A percentile compares a stretch with the other conserved stretches of the same genome.
Conservation (phyloP, 1,284 basidiomycete genomes). For the Ganoderma sinense region DNA sequence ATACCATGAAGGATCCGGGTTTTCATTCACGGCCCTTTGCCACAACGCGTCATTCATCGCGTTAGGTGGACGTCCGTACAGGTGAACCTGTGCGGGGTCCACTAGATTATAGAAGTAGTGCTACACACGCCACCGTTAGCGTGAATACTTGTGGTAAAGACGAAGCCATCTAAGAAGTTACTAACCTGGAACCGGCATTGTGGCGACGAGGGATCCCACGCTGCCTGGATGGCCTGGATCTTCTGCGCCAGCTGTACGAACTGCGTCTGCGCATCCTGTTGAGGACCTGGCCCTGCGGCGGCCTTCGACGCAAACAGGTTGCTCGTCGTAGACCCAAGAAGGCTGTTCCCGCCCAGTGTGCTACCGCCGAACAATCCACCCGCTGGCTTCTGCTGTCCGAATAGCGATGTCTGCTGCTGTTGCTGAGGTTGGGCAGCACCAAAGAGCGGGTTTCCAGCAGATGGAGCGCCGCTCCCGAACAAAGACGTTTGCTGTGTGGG, state of each 20-base stretch:
- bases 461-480: conserved; percentile 14
- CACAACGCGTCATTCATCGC: conserved; percentile 80
- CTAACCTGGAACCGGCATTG: conserved; percentile 85
- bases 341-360: conserved; percentile 30
- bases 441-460: conserved; percentile 23
- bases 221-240: conserved; percentile 72
- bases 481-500: conserved; percentile 1
- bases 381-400: conserved; percentile 26
- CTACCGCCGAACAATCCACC: conserved; percentile 29
- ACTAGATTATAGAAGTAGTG: conserved; percentile 90
- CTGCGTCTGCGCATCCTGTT: conserved; percentile 69
- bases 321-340: conserved; percentile 40
- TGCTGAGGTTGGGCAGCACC: conserved; percentile 36
- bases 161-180: conserved; percentile 55
- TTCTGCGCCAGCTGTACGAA: conserved; percentile 63
- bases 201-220: conserved; percentile 77
- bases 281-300: conserved; percentile 47
- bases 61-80: conserved; percentile 80
- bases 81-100: conserved; percentile 70
- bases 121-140: conserved; percentile 43
- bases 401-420: conserved; percentile 28
- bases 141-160: not conserved
- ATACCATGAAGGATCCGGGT: conserved; percentile 84
- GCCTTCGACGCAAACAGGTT: conserved; percentile 39
- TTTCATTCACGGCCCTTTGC: conserved; percentile 84